A percentile compares a stretch with the other conserved stretches of the same genome.
Evolutionary conservation across 78 protist genomes (phyloP).

Genomic region (Salpingoeca rosetta): DNA sequence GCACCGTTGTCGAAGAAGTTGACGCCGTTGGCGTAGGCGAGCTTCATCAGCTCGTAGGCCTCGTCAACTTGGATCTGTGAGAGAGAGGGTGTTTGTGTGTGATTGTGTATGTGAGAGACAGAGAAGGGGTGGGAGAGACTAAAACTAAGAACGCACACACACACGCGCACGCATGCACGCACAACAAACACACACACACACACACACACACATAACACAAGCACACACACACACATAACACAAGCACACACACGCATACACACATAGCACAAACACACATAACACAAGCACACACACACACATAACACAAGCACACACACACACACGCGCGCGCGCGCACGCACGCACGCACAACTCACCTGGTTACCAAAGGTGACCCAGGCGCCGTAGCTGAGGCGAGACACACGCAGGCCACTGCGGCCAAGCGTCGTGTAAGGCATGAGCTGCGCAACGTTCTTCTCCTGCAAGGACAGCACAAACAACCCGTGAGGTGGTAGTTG

Average conservation of each 20-base stretch:
- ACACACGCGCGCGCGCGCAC: not conserved
- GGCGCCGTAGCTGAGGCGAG: not conserved
- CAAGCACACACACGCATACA: not conserved
- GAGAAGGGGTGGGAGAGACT: not conserved
- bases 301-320: constrained; percentile 14
- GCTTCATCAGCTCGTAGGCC: constrained; percentile 22
- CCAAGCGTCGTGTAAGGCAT: constrained; percentile 13
- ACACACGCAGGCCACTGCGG: constrained; percentile 8
- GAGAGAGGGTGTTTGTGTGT: too few species aligned
- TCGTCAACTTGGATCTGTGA: not conserved
- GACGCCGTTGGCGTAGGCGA: constrained; percentile 19
- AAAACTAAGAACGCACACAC: not conserved
- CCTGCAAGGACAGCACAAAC: too few species aligned
- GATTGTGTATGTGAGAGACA: not conserved
- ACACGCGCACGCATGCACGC: not conserved
- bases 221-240: not conserved
- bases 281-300: constrained; percentile 11
- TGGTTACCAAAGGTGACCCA: not conserved
- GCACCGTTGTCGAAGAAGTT: constrained; percentile 14
- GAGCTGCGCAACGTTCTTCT: too few species aligned
- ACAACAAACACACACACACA: not conserved
- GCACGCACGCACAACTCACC: not conserved
- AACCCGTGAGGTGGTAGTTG: too few species aligned
- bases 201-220: not conserved
- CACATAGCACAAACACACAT: not conserved